phyloP scores from a whole-genome alignment of 768 basidiomycete species.

The Pilatotrama ljubarskyi region DNA sequence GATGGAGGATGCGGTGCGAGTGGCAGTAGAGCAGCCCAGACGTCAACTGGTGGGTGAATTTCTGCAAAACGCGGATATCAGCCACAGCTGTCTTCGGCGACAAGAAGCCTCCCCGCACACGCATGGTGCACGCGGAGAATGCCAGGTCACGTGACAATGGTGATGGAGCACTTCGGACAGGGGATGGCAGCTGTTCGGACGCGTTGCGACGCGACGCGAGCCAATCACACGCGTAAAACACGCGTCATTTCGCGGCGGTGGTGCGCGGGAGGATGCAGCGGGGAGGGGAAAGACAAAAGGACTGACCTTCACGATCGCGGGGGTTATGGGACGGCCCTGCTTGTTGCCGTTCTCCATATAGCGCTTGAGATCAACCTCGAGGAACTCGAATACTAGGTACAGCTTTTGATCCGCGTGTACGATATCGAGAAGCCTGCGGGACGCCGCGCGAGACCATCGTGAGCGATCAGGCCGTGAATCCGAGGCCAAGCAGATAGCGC shows the following conservation, averaged over 20 bases:
- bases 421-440: slow-evolving; percentile 86
- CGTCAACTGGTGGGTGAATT: slow-evolving; percentile 93
- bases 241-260: slow-evolving; percentile 27
- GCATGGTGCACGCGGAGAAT: slow-evolving; percentile 3
- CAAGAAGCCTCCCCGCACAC: not conserved
- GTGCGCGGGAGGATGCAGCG: not conserved
- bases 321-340: slow-evolving; percentile 67
- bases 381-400: slow-evolving; percentile 96
- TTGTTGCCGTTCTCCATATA: slow-evolving; percentile 91
- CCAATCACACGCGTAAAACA: slow-evolving; percentile 31
- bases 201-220: slow-evolving; percentile 30
- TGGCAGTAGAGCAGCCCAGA: slow-evolving; percentile 94
- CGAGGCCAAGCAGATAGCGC: not conserved
- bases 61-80: slow-evolving; percentile 47
- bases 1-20: slow-evolving; percentile 93
- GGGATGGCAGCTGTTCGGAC: slow-evolving; percentile 12
- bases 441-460: not conserved
- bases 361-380: slow-evolving; percentile 94
- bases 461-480: not conserved
- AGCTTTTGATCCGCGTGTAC: slow-evolving; percentile 97
- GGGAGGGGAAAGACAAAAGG: slow-evolving; percentile 27
- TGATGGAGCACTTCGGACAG: slow-evolving; percentile 6
- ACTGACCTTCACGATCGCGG: slow-evolving; percentile 76
- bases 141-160: slow-evolving; percentile 27
- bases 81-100: not conserved